These are phyloP conservation scores for Symmetrospora coprosmae DNA, from an alignment of 768 basidiomycete species.

Conservation along the genomic window DNA sequence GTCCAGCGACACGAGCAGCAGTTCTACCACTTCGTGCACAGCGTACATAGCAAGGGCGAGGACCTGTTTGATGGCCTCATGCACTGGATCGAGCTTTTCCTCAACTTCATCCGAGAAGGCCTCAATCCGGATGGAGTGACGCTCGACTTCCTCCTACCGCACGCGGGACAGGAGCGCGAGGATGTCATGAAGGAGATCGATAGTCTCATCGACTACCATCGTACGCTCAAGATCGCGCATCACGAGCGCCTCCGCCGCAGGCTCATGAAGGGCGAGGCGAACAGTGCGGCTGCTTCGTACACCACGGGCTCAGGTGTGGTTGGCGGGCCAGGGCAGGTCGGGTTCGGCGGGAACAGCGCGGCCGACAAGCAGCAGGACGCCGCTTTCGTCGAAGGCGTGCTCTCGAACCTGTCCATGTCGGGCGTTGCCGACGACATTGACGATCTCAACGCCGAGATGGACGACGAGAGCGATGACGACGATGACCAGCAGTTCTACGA, in stretches of 20 bases:
- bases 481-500: slow-evolving; percentile 40
- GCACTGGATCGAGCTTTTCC: slow-evolving; percentile 91
- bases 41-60: slow-evolving; percentile 92
- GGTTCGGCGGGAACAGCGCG: slow-evolving; percentile 1
- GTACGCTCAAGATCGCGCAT: slow-evolving; percentile 79
- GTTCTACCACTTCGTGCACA: slow-evolving; percentile 95
- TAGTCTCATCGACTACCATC: slow-evolving; percentile 77
- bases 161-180: slow-evolving; percentile 59
- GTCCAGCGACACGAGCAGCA: slow-evolving; percentile 86
- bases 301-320: slow-evolving; percentile 13
- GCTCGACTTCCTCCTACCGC: slow-evolving; percentile 79
- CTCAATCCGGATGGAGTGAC: slow-evolving; percentile 52
- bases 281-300: slow-evolving; percentile 38
- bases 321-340: slow-evolving; percentile 11
- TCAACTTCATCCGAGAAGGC: slow-evolving; percentile 78
- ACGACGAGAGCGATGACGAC: slow-evolving; percentile 34
- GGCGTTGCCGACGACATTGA: slow-evolving; percentile 63
- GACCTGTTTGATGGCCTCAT: slow-evolving; percentile 84
- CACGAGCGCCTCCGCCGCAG: slow-evolving; percentile 80
- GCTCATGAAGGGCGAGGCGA: slow-evolving; percentile 48
- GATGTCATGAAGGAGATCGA: slow-evolving; percentile 75
- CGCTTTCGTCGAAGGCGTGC: slow-evolving; percentile 65
- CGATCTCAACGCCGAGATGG: slow-evolving; percentile 60
- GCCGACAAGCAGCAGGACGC: slow-evolving; percentile 68
- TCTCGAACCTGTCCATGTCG: slow-evolving; percentile 66